Evolutionary conservation across 805 yeast genomes (phyloP).

Genomic region (Dipodascus geniculatus): DNA sequence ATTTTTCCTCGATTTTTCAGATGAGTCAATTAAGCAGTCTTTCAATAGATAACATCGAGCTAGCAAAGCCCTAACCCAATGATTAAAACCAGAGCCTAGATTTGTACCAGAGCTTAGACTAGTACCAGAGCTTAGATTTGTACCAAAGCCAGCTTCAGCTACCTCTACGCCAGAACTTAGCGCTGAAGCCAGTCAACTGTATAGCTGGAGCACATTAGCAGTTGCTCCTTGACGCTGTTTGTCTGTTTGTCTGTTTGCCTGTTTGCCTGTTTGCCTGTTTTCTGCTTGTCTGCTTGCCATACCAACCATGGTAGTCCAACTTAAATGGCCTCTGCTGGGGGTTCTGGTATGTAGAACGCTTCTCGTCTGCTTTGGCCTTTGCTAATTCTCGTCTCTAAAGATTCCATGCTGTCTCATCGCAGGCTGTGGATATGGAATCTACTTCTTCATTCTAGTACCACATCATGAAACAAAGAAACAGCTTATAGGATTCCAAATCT

Average conservation of each 20-base stretch:
- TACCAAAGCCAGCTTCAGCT: too few species aligned
- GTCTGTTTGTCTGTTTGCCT: too few species aligned
- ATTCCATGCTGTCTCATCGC: constrained; percentile 56
- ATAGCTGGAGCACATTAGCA: too few species aligned
- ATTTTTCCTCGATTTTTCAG: neutral
- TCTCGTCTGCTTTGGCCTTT: neutral
- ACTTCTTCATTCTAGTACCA: constrained; percentile 38
- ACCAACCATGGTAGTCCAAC: constrained; percentile 16
- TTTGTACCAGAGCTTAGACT: too few species aligned
- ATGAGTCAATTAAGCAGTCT: neutral
- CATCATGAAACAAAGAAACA: constrained; percentile 29
- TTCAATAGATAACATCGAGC: neutral
- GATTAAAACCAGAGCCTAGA: constrained; percentile 1
- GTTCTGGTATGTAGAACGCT: constrained; percentile 12
- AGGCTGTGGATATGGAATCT: constrained; percentile 50
- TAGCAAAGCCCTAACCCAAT: too few species aligned
- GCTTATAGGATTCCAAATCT: constrained; percentile 38
- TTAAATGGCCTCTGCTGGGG: constrained; percentile 21
- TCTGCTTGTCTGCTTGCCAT: too few species aligned
- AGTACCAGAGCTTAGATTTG: too few species aligned
- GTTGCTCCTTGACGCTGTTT: too few species aligned
- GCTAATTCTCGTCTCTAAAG: constrained; percentile 20
- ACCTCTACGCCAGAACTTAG: too few species aligned
- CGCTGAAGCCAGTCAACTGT: too few species aligned
- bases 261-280: too few species aligned